Evolutionary conservation across 2,329 filamentous ascomycete genomes (phyloP).

Genomic region (Aspergillus melleus): DNA sequence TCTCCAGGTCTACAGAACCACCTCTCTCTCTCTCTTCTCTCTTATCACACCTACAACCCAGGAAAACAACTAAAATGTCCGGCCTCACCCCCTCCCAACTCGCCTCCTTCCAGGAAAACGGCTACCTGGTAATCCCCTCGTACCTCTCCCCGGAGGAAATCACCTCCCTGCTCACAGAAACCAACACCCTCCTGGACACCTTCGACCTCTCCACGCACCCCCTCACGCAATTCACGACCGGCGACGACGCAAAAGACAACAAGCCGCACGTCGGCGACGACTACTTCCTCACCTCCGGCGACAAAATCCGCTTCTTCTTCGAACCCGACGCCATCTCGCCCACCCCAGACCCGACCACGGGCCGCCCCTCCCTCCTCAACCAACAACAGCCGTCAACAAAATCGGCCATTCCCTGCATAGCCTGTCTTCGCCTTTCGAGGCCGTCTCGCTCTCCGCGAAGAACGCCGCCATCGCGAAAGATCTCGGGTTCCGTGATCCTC

Average conservation of each 20-base stretch:
- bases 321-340: constrained; percentile 81
- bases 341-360: constrained; percentile 40
- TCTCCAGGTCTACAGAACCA: too few relatives aligned
- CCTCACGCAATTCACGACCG: constrained; percentile 91
- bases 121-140: constrained; percentile 83
- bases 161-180: constrained; percentile 69
- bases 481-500: constrained; percentile 74
- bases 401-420: constrained; percentile 77
- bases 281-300: constrained; percentile 87
- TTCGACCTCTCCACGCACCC: constrained; percentile 84
- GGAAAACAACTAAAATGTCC: constrained; percentile 10
- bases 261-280: constrained; percentile 80
- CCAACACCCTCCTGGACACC: constrained; percentile 68
- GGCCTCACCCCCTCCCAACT: constrained; percentile 70
- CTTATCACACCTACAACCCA: not conserved
- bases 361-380: constrained; percentile 64
- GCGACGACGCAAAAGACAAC: constrained; percentile 59
- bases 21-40: too few relatives aligned
- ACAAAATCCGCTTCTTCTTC: constrained; percentile 96
- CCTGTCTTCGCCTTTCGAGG: constrained; percentile 66
- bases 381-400: constrained; percentile 87
- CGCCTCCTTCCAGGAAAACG: constrained; percentile 72
- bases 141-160: constrained; percentile 70
- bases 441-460: constrained; percentile 44
- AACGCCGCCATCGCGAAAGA: constrained; percentile 67